phyloP scores from a whole-genome alignment of 2,329 filamentous ascomycete genomes.

The Penicillium sp. region DNA sequence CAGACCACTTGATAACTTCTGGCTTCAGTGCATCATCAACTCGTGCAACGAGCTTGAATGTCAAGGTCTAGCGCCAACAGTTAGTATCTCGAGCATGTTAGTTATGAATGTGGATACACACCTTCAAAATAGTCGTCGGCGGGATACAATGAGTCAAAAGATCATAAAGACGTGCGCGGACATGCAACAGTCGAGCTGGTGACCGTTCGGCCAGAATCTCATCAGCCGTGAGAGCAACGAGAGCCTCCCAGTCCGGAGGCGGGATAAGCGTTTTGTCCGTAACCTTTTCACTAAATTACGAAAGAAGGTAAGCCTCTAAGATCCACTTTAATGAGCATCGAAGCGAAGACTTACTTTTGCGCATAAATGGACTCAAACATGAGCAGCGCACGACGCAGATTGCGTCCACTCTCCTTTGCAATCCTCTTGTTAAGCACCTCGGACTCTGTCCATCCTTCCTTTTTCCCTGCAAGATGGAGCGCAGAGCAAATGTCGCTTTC shows the following conservation, averaged over 20 bases:
- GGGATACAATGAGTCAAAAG: slow-evolving; percentile 96
- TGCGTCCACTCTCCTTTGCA: slow-evolving; percentile 84
- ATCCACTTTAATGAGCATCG: background rate
- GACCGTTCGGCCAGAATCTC: slow-evolving; percentile 92
- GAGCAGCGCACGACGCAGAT: slow-evolving; percentile 81
- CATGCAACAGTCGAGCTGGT: slow-evolving; percentile 81
- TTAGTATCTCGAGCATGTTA: background rate
- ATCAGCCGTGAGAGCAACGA: slow-evolving; percentile 84
- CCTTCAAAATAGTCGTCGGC: slow-evolving; percentile 85
- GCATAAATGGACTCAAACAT: slow-evolving; percentile 98
- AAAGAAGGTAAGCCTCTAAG: slow-evolving; percentile 7
- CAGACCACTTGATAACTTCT: slow-evolving; percentile 92
- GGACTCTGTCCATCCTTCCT: slow-evolving; percentile 78
- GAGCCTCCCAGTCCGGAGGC: slow-evolving; percentile 92
- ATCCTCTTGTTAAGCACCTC: slow-evolving; percentile 77
- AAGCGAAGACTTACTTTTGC: slow-evolving; percentile 70
- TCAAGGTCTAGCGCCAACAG: slow-evolving; percentile 60
- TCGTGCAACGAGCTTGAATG: slow-evolving; percentile 83
- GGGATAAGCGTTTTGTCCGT: slow-evolving; percentile 85
- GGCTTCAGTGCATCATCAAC: slow-evolving; percentile 87
- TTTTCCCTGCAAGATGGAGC: slow-evolving; percentile 66
- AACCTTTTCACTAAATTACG: slow-evolving; percentile 71
- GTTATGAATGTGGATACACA: slow-evolving; percentile 23
- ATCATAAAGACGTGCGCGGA: slow-evolving; percentile 94
- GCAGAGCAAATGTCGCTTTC: slow-evolving; percentile 80